Base-by-base conservation (phyloP, 108 stramenopile genomes). In the Conticribra weissflogii region DNA sequence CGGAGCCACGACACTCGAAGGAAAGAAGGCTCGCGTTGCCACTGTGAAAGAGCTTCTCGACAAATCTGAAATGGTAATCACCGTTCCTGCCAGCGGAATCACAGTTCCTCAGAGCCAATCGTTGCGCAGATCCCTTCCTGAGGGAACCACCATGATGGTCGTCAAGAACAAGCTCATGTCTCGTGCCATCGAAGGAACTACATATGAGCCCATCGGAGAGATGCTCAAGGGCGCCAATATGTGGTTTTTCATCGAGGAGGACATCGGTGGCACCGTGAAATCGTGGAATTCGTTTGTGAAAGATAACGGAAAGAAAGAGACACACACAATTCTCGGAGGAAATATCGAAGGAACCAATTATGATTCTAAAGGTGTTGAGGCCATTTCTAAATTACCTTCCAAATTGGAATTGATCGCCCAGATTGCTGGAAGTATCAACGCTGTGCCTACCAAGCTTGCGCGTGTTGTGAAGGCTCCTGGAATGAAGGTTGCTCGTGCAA, bases 161-260 rank as follows among this genome's bases (percentile, higher is more conserved):
- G 89, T 97, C 33, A 97, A 97, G 83, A 97, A 97, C 79, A 95
- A 83, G 33, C 85, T 97, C 53, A 96, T 97, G 95, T 29, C 48
- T 19, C 86, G 91, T 25, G 95, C 96, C 32, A 55, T 91, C 21
- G 89, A 91, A 55, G 96, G 91, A 24, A 89, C 91, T 28, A 70
- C 78, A 7, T 95, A 82, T 48, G 89, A 89, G 76, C 54, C 65
- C 29, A 88, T 82, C 44, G 63, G 74, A 12, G 53, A 68, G 14
- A 47, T 91, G 63, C 79, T 92, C 15, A 84, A 78, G 64, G 95
- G 95, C 17, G 76, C 91, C 54, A 97, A 97, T 86, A 85, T 93
- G 90, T 97, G 96, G 96, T 91, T 97, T 64, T 97, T 97, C 80
- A 88, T 95, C 49, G 92, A 96, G 60, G 92, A 94, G 54, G 93